Evolutionary conservation across 2,329 filamentous ascomycete species (phyloP).

Genomic region (Plenodomus tracheiphilus): DNA sequence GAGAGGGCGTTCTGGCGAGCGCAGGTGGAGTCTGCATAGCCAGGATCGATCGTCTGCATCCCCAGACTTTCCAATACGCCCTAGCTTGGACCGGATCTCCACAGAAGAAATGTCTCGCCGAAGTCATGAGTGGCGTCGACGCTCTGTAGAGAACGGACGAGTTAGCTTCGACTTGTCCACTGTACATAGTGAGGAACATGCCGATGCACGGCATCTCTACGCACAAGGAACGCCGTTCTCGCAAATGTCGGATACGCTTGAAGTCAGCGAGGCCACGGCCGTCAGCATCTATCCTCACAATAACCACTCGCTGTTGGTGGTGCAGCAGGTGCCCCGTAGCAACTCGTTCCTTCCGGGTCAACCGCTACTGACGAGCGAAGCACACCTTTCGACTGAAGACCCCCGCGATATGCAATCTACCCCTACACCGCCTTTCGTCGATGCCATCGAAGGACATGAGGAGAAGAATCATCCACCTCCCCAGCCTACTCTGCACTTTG

Average conservation of each 20-base stretch:
- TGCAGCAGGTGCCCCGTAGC: slow-evolving; percentile 54
- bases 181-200: slow-evolving; percentile 45
- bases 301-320: slow-evolving; percentile 65
- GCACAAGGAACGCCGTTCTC: slow-evolving; percentile 55
- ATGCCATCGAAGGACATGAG: slow-evolving; percentile 19
- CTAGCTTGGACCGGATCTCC: slow-evolving; percentile 29
- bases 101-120: slow-evolving; percentile 35
- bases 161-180: slow-evolving; percentile 44
- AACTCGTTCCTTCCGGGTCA: slow-evolving; percentile 27
- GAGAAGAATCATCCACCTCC: slow-evolving; percentile 8
- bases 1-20: slow-evolving; percentile 34
- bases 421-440: slow-evolving; percentile 31
- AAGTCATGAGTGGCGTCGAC: slow-evolving; percentile 38
- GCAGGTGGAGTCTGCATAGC: slow-evolving; percentile 30
- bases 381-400: slow-evolving; percentile 20
- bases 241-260: slow-evolving; percentile 55
- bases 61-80: slow-evolving; percentile 24
- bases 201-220: slow-evolving; percentile 51
- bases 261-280: slow-evolving; percentile 64
- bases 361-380: slow-evolving; percentile 17
- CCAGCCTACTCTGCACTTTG: slow-evolving; percentile 36
- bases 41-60: slow-evolving; percentile 36
- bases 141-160: slow-evolving; percentile 37
- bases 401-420: slow-evolving; percentile 19
- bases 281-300: slow-evolving; percentile 65